Base-by-base conservation (phyloP, 345 rosid species). In the Ceriops decandra region DNA sequence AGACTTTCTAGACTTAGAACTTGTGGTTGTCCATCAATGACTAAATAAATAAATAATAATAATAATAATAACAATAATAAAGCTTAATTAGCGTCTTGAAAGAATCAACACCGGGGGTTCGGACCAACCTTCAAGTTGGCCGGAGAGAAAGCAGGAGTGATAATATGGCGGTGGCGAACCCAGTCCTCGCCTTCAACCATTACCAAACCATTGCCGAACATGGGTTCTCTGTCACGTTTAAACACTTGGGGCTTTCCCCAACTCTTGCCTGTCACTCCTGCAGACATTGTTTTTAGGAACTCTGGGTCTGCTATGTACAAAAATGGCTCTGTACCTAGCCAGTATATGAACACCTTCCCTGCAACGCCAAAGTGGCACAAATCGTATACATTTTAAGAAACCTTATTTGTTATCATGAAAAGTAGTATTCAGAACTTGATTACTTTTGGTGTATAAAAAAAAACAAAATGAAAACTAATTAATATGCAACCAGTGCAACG, bases 241-340 rank as follows among this genome's bases (percentile, higher is more conserved):
- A 91, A 87, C 22, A 95, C 92, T 46, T 62, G 63, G 46, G 98
- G 98, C 67, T 95, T 95, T 61, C 99, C 99, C 99, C 99, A 90
- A 22, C 84, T 88, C 83, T 90, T 95, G 15, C 98, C 99, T 88
- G 85, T 61, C 7, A 95, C 87, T 15, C 99, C 98, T 15, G 78
- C 63, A 15, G 96, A 82, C 88, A 95, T 82, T 52, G 63, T 80
- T 68, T 84, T 91, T 19, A 95, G 85, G 72, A 95, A 95, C 69
- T 86, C 96, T 0, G 98, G 93, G 16, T 95, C 97, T 22, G 98
- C 98, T 5, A 95, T 82, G 69, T 90, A 88, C 68, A 95, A 68
- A 78, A 95, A 91, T 9, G 99, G 99, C 83, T 90, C 97, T 46
- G 88, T 86, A 5, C 99, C 99, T 31, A 91, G 76, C 99, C 99